Evolutionary conservation across 2,329 filamentous ascomycete species (phyloP).

Genomic region (Geoglossum cookeanum): DNA sequence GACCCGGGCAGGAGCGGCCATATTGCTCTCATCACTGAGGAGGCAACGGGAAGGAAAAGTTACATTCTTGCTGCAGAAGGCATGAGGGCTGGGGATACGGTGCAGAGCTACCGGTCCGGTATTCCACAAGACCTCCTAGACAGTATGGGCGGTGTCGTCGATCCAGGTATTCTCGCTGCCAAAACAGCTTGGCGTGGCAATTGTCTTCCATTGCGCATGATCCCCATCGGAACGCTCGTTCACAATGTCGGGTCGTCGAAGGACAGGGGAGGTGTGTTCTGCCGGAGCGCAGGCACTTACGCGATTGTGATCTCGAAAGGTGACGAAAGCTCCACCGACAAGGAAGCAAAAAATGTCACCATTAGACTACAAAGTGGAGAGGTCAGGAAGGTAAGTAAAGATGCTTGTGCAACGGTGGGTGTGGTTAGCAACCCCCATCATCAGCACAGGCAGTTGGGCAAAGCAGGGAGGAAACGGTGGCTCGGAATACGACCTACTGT

Average conservation of each 20-base stretch:
- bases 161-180: constrained; percentile 88
- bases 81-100: constrained; percentile 72
- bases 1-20: constrained; percentile 87
- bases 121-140: constrained; percentile 74
- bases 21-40: constrained; percentile 66
- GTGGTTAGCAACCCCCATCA: constrained; percentile 85
- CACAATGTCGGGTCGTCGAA: constrained; percentile 70
- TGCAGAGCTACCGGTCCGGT: constrained; percentile 80
- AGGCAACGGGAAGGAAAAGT: constrained; percentile 54
- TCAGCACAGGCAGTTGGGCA: constrained; percentile 79
- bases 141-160: constrained; percentile 80
- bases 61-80: constrained; percentile 96
- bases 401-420: constrained; percentile 88
- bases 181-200: constrained; percentile 91
- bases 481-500: constrained; percentile 88
- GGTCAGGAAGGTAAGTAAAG: constrained; percentile 69
- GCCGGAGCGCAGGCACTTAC: constrained; percentile 83
- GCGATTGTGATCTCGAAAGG: constrained; percentile 81
- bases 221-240: constrained; percentile 81
- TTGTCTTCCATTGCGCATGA: constrained; percentile 86
- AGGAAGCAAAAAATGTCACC: constrained; percentile 59
- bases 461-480: constrained; percentile 86
- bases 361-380: constrained; percentile 86
- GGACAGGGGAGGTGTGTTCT: constrained; percentile 68
- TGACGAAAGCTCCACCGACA: constrained; percentile 27